phyloP scores from a whole-genome alignment of 179 eudicot species.

The Actinidia chinensis region DNA sequence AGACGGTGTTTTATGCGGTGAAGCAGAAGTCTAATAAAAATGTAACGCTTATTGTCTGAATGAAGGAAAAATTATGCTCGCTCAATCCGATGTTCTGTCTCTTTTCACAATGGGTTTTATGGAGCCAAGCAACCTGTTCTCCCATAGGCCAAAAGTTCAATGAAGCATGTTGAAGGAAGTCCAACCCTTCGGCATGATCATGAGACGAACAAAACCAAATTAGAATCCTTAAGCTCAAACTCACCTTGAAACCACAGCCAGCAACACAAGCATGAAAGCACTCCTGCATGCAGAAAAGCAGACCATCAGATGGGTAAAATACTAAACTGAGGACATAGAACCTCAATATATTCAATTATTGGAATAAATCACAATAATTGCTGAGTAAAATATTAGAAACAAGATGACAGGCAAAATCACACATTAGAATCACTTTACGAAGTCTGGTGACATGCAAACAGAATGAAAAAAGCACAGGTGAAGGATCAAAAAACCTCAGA shows the following conservation, averaged over 20 bases:
- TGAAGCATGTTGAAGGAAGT: constrained; percentile 1
- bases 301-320: neutral
- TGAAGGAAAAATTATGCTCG: too few relatives aligned
- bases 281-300: constrained; percentile 47
- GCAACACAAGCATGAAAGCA: constrained; percentile 93
- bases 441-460: neutral
- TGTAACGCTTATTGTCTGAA: too few relatives aligned
- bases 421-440: neutral
- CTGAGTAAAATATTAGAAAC: constrained; percentile 1
- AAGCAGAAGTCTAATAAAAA: too few relatives aligned
- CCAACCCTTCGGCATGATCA: neutral
- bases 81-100: too few relatives aligned
- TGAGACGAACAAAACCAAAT: neutral
- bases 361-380: neutral
- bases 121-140: neutral
- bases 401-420: neutral
- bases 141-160: neutral
- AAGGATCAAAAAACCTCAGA: constrained; percentile 56
- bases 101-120: neutral
- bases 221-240: constrained; percentile 18
- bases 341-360: neutral
- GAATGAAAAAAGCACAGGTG: neutral
- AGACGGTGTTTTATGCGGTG: too few relatives aligned
- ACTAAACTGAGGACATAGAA: neutral
- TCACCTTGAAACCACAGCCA: constrained; percentile 96